Conservation (phyloP, 805 yeast species). For the Grigorovia yakushimaensis region DNA sequence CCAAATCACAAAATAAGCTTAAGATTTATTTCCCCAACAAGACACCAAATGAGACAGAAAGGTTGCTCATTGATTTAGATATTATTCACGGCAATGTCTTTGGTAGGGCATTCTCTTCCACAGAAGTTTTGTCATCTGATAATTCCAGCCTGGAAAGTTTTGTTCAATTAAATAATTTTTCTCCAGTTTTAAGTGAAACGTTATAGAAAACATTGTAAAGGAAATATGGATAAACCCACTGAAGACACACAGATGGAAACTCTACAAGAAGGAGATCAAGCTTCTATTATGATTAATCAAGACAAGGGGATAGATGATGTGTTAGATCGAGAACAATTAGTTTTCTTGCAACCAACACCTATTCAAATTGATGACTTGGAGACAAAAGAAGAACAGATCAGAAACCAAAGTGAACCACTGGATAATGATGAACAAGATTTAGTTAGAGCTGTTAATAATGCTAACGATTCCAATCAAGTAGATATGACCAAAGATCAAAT, state of each 20-base stretch:
- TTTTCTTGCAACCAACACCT: neutral
- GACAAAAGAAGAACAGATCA: neutral
- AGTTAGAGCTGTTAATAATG: neutral
- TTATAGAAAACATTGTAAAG: neutral
- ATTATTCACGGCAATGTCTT: constrained; percentile 48
- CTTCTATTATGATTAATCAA: neutral
- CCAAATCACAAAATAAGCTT: constrained; percentile 32
- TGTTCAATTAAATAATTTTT: constrained; percentile 4
- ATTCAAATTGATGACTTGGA: neutral
- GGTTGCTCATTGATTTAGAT: constrained; percentile 47
- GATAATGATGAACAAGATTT: neutral
- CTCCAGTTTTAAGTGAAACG: constrained; percentile 13
- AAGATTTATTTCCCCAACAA: constrained; percentile 66
- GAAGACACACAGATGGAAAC: neutral
- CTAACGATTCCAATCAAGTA: neutral
- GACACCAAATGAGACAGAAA: constrained; percentile 48
- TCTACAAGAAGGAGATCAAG: neutral
- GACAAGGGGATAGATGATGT: neutral
- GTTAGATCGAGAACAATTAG: neutral
- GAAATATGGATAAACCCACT: neutral
- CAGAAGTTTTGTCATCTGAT: neutral
- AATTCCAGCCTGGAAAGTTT: neutral
- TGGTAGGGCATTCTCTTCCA: neutral
- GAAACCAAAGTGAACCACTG: neutral
- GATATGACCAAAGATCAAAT: neutral